phyloP scores from a whole-genome alignment of 768 basidiomycete species.

The Leccinum subgranulosum region DNA sequence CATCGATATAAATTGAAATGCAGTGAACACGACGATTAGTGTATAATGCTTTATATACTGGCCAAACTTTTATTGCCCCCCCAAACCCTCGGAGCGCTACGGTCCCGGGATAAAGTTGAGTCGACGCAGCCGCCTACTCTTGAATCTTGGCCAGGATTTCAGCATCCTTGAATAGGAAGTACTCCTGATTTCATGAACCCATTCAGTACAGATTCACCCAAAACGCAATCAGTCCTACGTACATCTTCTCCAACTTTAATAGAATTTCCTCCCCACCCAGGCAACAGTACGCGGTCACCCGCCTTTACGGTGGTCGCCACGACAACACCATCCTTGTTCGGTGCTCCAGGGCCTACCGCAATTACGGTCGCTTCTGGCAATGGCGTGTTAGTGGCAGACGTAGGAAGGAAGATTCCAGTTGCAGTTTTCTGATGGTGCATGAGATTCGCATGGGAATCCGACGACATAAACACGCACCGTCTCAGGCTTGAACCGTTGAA shows the following conservation, averaged over 20 bases:
- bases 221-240: slow-evolving; percentile 28
- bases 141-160: slow-evolving; percentile 97
- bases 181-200: slow-evolving; percentile 59
- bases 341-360: slow-evolving; percentile 93
- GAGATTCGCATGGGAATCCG: background rate
- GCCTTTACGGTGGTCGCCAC: slow-evolving; percentile 75
- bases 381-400: slow-evolving; percentile 76
- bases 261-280: slow-evolving; percentile 93
- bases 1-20: slow-evolving; percentile 25
- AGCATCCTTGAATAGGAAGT: slow-evolving; percentile 88
- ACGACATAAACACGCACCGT: slow-evolving; percentile 56
- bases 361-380: slow-evolving; percentile 98
- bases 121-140: slow-evolving; percentile 59
- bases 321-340: slow-evolving; percentile 77
- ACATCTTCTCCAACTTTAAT: slow-evolving; percentile 98
- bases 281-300: slow-evolving; percentile 90
- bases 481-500: slow-evolving; percentile 96
- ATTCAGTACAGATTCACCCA: slow-evolving; percentile 5
- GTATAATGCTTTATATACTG: slow-evolving; percentile 10
- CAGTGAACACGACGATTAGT: slow-evolving; percentile 22
- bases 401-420: slow-evolving; percentile 92
- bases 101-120: background rate
- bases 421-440: slow-evolving; percentile 82
- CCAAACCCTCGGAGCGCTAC: background rate
- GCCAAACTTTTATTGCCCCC: background rate